Conservation (phyloP, 2,329 filamentous ascomycete genomes). For the Lecanoromycetidae sp. region DNA sequence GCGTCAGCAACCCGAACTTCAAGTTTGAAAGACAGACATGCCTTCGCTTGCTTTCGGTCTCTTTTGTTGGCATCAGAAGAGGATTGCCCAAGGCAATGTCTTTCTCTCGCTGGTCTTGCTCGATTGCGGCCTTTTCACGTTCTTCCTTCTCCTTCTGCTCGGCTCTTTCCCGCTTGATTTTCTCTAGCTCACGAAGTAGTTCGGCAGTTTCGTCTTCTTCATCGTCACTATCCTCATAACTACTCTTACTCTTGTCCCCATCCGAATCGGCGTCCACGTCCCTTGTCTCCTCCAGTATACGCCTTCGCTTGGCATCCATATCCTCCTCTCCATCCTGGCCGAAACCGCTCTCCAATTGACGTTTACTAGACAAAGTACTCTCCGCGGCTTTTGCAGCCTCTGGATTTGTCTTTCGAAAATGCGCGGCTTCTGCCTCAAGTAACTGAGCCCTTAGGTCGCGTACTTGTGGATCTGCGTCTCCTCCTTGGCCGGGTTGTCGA, state of each 20-base stretch:
- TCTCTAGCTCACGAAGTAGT: slow-evolving; percentile 82
- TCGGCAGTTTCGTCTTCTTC: slow-evolving; percentile 78
- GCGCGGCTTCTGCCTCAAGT: slow-evolving; percentile 71
- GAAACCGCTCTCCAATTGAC: slow-evolving; percentile 46
- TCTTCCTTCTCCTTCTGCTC: slow-evolving; percentile 74
- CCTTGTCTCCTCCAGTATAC: slow-evolving; percentile 75
- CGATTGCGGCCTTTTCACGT: slow-evolving; percentile 63
- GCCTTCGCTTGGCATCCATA: slow-evolving; percentile 66
- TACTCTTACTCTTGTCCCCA: slow-evolving; percentile 40
- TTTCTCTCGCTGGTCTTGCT: slow-evolving; percentile 70
- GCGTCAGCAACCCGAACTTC: slow-evolving; percentile 8
- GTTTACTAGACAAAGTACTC: slow-evolving; percentile 44
- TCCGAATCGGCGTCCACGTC: slow-evolving; percentile 74
- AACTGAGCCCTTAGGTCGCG: slow-evolving; percentile 86
- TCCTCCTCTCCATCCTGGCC: slow-evolving; percentile 44
- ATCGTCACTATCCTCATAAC: slow-evolving; percentile 51
- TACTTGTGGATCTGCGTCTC: slow-evolving; percentile 54
- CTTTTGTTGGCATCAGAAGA: slow-evolving; percentile 63
- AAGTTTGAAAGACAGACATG: slow-evolving; percentile 20
- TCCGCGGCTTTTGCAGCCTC: slow-evolving; percentile 22
- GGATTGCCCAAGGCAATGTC: slow-evolving; percentile 91
- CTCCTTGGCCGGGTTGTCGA: slow-evolving; percentile 80
- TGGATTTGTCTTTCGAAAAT: slow-evolving; percentile 59
- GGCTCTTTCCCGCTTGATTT: slow-evolving; percentile 77
- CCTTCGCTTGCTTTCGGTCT: slow-evolving; percentile 77